These are phyloP conservation scores for Scedosporium boydii DNA, from an alignment of 2,329 filamentous ascomycete species.

Conservation along the genomic window DNA sequence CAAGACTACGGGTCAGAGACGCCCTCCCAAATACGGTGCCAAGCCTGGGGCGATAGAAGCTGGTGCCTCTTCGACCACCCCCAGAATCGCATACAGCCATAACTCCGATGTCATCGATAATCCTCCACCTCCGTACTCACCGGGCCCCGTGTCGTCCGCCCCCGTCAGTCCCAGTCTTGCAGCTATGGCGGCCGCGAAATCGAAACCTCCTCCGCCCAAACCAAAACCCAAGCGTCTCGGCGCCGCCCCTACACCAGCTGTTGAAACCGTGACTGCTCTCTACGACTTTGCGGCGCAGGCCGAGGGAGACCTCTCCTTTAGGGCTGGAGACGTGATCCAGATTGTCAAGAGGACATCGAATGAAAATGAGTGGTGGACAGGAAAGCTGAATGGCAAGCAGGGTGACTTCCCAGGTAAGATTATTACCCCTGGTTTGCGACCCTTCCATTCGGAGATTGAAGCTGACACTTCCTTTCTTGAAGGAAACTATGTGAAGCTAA, in stretches of 20 bases:
- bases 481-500: conserved; percentile 7
- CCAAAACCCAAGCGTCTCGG: conserved; percentile 72
- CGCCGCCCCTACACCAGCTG: conserved; percentile 47
- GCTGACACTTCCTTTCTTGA: neutral
- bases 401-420: conserved; percentile 88
- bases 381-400: conserved; percentile 65
- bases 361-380: conserved; percentile 96
- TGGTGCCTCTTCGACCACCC: conserved; percentile 23
- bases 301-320: conserved; percentile 87
- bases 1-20: conserved; percentile 71
- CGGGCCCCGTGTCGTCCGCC: conserved; percentile 18
- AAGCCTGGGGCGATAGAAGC: conserved; percentile 46
- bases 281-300: conserved; percentile 97
- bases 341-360: conserved; percentile 76
- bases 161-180: conserved; percentile 29
- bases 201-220: conserved; percentile 63
- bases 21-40: conserved; percentile 44
- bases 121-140: conserved; percentile 65
- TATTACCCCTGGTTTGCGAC: neutral
- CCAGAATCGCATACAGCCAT: conserved; percentile 20
- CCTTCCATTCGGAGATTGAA: neutral
- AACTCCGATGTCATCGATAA: conserved; percentile 37
- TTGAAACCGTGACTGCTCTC: conserved; percentile 78
- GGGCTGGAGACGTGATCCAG: conserved; percentile 80
- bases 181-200: conserved; percentile 41